Percentiles rank a stretch among this genome's conserved stretches.
Conservation (phyloP, 306 rosid species). For the Ormosia emarginata region DNA sequence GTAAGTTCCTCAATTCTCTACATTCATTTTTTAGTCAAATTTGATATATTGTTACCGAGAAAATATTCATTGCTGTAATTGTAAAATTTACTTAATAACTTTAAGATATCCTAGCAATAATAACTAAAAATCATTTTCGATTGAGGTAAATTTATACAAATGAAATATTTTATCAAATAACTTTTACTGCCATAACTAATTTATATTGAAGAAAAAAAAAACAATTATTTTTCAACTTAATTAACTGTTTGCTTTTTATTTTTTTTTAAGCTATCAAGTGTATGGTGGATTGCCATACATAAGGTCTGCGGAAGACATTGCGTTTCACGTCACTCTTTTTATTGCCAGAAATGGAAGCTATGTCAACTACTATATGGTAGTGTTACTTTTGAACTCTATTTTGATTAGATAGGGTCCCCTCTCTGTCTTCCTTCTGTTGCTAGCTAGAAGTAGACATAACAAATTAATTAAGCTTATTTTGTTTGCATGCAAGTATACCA, state of each 20-base stretch:
- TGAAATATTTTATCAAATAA: background rate
- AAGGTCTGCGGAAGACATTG: constrained; percentile 79
- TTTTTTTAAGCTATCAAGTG: constrained; percentile 52
- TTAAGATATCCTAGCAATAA: background rate
- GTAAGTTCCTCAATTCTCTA: constrained; percentile 31
- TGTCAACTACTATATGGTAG: constrained; percentile 85
- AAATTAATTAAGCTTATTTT: background rate
- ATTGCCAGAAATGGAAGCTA: constrained; percentile 87
- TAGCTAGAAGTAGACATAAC: background rate
- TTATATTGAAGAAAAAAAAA: background rate
- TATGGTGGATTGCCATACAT: constrained; percentile 64
- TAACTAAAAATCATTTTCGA: too few species aligned
- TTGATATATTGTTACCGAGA: background rate
- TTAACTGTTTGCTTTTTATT: background rate
- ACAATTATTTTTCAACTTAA: background rate
- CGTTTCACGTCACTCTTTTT: constrained; percentile 79
- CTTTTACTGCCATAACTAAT: background rate
- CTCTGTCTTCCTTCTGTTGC: background rate
- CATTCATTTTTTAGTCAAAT: background rate
- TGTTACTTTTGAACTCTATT: background rate
- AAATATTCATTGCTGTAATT: background rate
- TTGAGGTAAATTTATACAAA: too few species aligned
- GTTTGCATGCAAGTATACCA: background rate
- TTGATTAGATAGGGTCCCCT: background rate
- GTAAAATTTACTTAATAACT: background rate